Conservation (phyloP, 2,329 filamentous ascomycete species). For the Diaporthe destruens region DNA sequence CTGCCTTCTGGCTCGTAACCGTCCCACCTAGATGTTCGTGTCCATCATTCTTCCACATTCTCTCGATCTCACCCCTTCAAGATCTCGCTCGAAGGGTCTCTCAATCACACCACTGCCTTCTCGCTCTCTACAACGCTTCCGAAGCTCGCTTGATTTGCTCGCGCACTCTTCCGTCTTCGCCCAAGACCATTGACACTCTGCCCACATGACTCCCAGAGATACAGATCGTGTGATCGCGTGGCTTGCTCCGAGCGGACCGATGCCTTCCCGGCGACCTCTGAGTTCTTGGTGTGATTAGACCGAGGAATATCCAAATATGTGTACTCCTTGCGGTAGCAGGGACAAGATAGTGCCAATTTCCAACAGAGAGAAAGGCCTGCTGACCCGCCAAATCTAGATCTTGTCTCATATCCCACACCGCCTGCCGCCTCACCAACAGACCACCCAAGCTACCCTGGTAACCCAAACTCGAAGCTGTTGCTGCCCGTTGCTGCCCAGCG, state of each 20-base stretch:
- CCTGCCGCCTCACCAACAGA: background rate
- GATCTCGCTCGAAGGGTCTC: background rate
- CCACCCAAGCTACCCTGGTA: background rate
- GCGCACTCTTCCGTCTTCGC: slow-evolving; percentile 19
- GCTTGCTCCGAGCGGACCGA: background rate
- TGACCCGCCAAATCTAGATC: background rate
- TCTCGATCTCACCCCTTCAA: background rate
- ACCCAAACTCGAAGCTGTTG: background rate
- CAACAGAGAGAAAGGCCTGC: background rate
- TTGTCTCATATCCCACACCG: background rate
- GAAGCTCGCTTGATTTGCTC: background rate
- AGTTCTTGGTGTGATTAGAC: background rate
- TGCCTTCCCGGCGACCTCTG: background rate
- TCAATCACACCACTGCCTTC: background rate
- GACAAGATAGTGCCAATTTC: background rate
- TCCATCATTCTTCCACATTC: background rate
- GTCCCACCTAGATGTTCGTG: background rate
- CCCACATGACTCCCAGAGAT: background rate
- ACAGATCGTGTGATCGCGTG: background rate
- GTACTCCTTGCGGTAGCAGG: background rate
- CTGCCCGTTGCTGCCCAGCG: background rate
- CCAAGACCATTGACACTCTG: background rate
- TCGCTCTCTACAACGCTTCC: background rate
- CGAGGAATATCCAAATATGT: background rate
- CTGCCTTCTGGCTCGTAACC: background rate